Evolutionary conservation across 495 filamentous ascomycete genomes (phyloP).

Genomic region (Penicillium cinerascens): DNA sequence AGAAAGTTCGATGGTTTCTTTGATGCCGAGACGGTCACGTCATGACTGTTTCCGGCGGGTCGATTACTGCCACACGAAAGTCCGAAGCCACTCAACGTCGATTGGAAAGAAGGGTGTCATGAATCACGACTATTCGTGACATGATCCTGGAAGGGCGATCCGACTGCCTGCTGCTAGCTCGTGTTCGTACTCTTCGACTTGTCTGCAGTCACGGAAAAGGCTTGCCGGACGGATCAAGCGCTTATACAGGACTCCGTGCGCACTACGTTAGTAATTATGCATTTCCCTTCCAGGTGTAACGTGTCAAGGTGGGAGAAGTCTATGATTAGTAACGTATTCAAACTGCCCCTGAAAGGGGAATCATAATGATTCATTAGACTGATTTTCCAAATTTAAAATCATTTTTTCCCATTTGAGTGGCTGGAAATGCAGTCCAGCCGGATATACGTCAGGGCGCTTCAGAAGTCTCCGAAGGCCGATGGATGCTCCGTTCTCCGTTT

Average conservation of each 20-base stretch:
- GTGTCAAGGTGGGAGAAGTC: neutral
- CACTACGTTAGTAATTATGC: slow-evolving; percentile 10
- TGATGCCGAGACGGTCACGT: slow-evolving; percentile 12
- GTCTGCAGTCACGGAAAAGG: slow-evolving; percentile 9
- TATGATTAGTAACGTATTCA: too few species aligned
- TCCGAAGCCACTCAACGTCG: neutral
- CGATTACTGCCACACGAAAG: neutral
- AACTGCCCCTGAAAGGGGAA: neutral
- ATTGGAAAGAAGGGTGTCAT: neutral
- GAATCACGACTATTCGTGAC: neutral
- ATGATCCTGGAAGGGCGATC: neutral
- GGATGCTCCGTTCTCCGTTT: slow-evolving; percentile 21
- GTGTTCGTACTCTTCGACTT: neutral
- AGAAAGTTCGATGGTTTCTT: neutral
- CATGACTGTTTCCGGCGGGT: neutral
- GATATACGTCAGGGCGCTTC: slow-evolving; percentile 22
- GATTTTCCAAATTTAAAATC: neutral
- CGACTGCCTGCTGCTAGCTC: neutral
- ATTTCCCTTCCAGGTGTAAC: neutral
- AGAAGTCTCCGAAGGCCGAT: slow-evolving; percentile 23
- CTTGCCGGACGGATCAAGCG: slow-evolving; percentile 9
- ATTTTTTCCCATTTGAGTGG: slow-evolving; percentile 1
- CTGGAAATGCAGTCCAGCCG: slow-evolving; percentile 20
- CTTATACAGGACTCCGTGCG: neutral
- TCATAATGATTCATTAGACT: neutral